A percentile compares a stretch with the other conserved stretches of the same genome.
Conservation (phyloP, 1,284 basidiomycete species). For the Rhodotorula glutinis region DNA sequence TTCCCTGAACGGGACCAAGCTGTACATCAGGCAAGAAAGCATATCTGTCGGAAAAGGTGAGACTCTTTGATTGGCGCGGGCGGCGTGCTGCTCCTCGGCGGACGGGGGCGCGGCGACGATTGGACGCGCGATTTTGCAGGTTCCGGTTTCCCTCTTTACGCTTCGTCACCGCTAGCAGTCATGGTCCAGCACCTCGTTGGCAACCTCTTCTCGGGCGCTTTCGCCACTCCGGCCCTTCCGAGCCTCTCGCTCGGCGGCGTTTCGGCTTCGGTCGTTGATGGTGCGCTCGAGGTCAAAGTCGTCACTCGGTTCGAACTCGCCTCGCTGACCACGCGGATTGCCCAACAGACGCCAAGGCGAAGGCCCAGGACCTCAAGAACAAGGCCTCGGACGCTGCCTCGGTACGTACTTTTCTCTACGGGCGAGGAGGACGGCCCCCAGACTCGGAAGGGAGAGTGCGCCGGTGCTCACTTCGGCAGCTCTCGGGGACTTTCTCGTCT, state of each 20-base stretch:
- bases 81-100: neutral
- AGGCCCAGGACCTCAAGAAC: constrained; percentile 38
- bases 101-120: neutral
- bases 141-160: neutral
- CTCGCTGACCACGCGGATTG: neutral
- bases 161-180: neutral
- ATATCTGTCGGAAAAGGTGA: neutral
- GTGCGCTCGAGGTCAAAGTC: constrained; percentile 14
- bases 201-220: constrained; percentile 28
- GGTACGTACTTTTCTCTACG: neutral
- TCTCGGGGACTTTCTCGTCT: constrained; percentile 4
- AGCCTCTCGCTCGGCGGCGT: constrained; percentile 37
- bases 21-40: neutral
- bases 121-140: neutral
- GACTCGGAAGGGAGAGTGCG: neutral
- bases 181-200: constrained; percentile 23
- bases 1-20: too few relatives aligned
- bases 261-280: constrained; percentile 37
- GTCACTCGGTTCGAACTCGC: neutral
- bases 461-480: constrained; percentile 9
- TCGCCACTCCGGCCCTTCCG: constrained; percentile 33
- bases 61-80: neutral
- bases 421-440: neutral
- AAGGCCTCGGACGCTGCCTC: constrained; percentile 22
- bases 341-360: constrained; percentile 39